A percentile compares a stretch with the other conserved stretches of the same genome.
phyloP scores from a whole-genome alignment of 306 rosid species.

The Benincasa hispida region DNA sequence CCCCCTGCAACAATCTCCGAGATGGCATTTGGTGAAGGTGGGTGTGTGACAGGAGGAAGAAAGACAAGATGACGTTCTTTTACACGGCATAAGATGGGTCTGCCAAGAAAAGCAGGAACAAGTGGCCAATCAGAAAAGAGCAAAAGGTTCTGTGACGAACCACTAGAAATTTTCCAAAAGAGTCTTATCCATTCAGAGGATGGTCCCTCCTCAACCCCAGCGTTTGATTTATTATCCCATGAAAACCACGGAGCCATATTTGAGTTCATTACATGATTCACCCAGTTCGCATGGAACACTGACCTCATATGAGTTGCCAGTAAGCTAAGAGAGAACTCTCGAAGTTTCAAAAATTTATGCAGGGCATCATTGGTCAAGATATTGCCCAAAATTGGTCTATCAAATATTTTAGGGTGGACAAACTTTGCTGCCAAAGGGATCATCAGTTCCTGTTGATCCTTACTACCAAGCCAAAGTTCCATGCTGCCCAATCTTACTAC shows the following conservation, averaged over 20 bases:
- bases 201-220: conserved; percentile 72
- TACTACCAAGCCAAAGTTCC: conserved; percentile 86
- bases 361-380: conserved; percentile 39
- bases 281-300: conserved; percentile 79
- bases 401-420: conserved; percentile 64
- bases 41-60: conserved; percentile 44
- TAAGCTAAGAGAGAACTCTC: conserved; percentile 51
- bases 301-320: conserved; percentile 70
- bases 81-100: conserved; percentile 81
- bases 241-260: conserved; percentile 92
- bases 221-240: conserved; percentile 64
- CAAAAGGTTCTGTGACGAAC: conserved; percentile 42
- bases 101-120: conserved; percentile 91
- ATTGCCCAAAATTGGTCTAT: conserved; percentile 52
- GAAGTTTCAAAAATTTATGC: conserved; percentile 51
- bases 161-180: conserved; percentile 64
- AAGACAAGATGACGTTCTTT: conserved; percentile 72
- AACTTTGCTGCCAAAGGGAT: conserved; percentile 64
- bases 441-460: conserved; percentile 78
- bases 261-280: conserved; percentile 63
- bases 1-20: conserved; percentile 32
- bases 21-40: conserved; percentile 16
- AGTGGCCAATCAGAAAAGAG: conserved; percentile 93
- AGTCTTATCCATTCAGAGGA: conserved; percentile 82
- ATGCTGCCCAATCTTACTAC: conserved; percentile 50